Base-by-base conservation (phyloP, 805 yeast genomes). In the Metschnikowia amazonensis region DNA sequence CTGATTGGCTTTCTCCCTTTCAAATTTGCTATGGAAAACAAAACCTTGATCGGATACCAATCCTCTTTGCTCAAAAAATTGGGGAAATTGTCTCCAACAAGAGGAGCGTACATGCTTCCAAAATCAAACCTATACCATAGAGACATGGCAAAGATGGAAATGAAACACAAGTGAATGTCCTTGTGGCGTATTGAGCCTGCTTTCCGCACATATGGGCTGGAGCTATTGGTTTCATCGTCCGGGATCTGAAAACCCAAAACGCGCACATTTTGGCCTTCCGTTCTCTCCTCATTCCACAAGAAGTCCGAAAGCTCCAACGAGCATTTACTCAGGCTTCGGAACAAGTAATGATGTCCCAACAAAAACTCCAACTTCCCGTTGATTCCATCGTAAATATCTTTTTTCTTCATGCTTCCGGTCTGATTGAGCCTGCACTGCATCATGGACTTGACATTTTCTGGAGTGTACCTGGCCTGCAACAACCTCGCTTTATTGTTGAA, bases 361-460 rank as follows among this genome's bases (percentile, higher is more conserved):
- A 45, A 33, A 25, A 45, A 31, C 35, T 36, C 43, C 38, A 42
- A 31, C 9, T 14, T 30, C 13, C 38, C 45, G 29, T 42, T 45
- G 14, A 42, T 28, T 17, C 43, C 43, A n/a, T 24, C 30, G 14
- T 16, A 33, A 16, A 27, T 17, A 18, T 11, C 35, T 14, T 32
- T 30, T 6, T 33, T 33, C 7, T 13, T 24, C 17, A 3, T 10
- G 13, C 11, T 24, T 20, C 29, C 43, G 3, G 38, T 37, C 5
- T 13, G 20, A 5, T 14, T n/a, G 11, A 24, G 25, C 25, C 34
- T 16, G 9, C 3, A 3, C 14, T 18, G 35, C 21, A 17, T 17
- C 35, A 32, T 32, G n/a, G 6, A 5, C 21, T 5, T 18, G 13
- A 32, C 23, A 17, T 32, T 32, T 18, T 32, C 23, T 3, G 1